phyloP scores from a whole-genome alignment of 1,284 basidiomycete genomes.

The Malassezia pachydermatis region DNA sequence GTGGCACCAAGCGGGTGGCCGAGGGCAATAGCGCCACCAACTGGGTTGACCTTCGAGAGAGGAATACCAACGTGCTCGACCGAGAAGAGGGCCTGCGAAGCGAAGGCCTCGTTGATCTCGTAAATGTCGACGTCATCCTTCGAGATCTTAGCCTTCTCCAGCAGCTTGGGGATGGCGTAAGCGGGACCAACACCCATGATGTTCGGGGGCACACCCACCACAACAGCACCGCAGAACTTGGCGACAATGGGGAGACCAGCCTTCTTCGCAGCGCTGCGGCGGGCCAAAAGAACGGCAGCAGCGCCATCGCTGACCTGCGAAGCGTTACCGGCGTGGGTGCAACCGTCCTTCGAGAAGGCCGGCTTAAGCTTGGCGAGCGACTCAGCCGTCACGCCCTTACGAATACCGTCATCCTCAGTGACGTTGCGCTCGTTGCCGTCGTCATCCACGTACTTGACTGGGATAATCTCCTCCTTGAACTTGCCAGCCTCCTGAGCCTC shows the following conservation, averaged over 20 bases:
- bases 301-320: conserved; percentile 96
- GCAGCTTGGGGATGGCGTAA: conserved; percentile 42
- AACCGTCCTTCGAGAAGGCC: conserved; percentile 76
- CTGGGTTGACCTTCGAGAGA: conserved; percentile 51
- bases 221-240: conserved; percentile 72
- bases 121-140: conserved; percentile 43
- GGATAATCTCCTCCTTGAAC: conserved; percentile 84
- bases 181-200: conserved; percentile 48
- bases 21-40: conserved; percentile 51
- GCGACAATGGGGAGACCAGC: conserved; percentile 82
- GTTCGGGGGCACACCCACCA: conserved; percentile 55
- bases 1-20: conserved; percentile 54
- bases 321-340: conserved; percentile 82
- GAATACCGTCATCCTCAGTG: conserved; percentile 78
- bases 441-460: conserved; percentile 69
- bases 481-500: conserved; percentile 76
- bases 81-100: conserved; percentile 52
- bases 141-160: conserved; percentile 36
- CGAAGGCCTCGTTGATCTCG: conserved; percentile 50
- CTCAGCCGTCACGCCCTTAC: conserved; percentile 72
- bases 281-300: conserved; percentile 78
- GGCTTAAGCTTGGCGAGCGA: conserved; percentile 83
- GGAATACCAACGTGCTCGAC: conserved; percentile 53
- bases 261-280: conserved; percentile 74
- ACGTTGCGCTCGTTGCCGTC: conserved; percentile 69